These are phyloP conservation scores for Ogataea methylovora DNA, from an alignment of 805 yeast genomes.

Conservation along the genomic window DNA sequence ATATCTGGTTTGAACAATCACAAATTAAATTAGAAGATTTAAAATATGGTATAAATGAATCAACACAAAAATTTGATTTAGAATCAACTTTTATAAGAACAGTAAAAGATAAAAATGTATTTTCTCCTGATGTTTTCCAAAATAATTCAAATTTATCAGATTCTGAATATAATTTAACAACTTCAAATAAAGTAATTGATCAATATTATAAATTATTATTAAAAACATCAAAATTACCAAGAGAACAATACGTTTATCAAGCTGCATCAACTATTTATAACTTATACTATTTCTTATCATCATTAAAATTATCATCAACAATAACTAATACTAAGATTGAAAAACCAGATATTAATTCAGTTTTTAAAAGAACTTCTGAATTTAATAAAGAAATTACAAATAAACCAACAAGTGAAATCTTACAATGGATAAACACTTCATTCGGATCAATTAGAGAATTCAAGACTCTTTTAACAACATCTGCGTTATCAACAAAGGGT, in stretches of 20 bases:
- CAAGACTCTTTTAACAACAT: slow-evolving; percentile 56
- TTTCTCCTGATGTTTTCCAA: neutral
- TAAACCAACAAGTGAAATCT: slow-evolving; percentile 21
- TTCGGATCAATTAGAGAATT: slow-evolving; percentile 79
- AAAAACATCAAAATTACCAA: slow-evolving; percentile 37
- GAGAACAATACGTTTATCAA: slow-evolving; percentile 34
- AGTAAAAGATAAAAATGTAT: neutral
- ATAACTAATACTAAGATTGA: slow-evolving; percentile 2
- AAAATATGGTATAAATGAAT: slow-evolving; percentile 27
- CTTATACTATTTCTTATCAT: slow-evolving; percentile 40
- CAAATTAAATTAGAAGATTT: slow-evolving; percentile 30
- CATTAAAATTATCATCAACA: slow-evolving; percentile 23
- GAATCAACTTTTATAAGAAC: slow-evolving; percentile 15
- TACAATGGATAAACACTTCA: slow-evolving; percentile 43
- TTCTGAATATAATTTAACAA: slow-evolving; percentile 11
- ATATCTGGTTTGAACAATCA: slow-evolving; percentile 43
- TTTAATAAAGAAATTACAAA: slow-evolving; percentile 21
- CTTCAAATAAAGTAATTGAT: slow-evolving; percentile 19
- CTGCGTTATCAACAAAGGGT: slow-evolving; percentile 71
- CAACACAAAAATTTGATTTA: slow-evolving; percentile 19
- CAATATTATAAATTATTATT: slow-evolving; percentile 29
- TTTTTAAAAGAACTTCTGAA: slow-evolving; percentile 29
- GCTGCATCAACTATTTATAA: slow-evolving; percentile 41
- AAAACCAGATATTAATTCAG: slow-evolving; percentile 22
- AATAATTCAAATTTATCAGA: neutral